Percentiles rank a stretch among this genome's conserved stretches.
phyloP scores from a whole-genome alignment of 1,284 basidiomycete genomes.

The Microbotryum silenes-acaulis region DNA sequence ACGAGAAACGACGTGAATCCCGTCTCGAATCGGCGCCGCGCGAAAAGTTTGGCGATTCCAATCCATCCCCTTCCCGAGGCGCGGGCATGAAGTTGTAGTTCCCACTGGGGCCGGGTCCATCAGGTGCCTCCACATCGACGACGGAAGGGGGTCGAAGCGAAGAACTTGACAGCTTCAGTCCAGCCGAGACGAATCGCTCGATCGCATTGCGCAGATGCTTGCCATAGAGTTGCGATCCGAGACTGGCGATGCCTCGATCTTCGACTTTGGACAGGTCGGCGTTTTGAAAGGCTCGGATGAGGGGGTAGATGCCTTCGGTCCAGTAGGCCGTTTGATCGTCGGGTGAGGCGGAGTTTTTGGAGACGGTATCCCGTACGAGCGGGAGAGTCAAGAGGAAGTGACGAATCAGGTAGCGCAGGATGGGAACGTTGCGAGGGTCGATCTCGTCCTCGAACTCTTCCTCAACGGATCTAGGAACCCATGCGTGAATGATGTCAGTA shows the following conservation, averaged over 20 bases:
- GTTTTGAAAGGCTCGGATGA: conserved; percentile 19
- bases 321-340: conserved; percentile 9
- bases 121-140: too few species aligned
- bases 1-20: conserved; percentile 10
- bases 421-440: conserved; percentile 22
- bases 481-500: too few species aligned
- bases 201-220: conserved; percentile 15
- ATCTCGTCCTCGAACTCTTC: conserved; percentile 7
- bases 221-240: not conserved
- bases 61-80: too few species aligned
- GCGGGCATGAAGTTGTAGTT: too few species aligned
- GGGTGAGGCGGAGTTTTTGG: not conserved
- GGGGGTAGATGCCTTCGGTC: conserved; percentile 19
- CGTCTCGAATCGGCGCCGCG: too few species aligned
- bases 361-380: conserved; percentile 29
- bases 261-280: conserved; percentile 20
- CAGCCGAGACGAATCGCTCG: conserved; percentile 24
- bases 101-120: too few species aligned
- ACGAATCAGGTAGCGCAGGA: conserved; percentile 32
- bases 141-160: not conserved
- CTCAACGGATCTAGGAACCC: not conserved
- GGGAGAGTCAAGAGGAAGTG: conserved; percentile 34
- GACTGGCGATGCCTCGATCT: conserved; percentile 5
- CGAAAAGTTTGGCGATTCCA: too few species aligned
- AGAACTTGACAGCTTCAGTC: conserved; percentile 22